Percentiles rank a stretch among this genome's conserved stretches.
These are phyloP conservation scores for Macrolepiota fuliginosa DNA, from an alignment of 768 basidiomycete species.

Conservation along the genomic window DNA sequence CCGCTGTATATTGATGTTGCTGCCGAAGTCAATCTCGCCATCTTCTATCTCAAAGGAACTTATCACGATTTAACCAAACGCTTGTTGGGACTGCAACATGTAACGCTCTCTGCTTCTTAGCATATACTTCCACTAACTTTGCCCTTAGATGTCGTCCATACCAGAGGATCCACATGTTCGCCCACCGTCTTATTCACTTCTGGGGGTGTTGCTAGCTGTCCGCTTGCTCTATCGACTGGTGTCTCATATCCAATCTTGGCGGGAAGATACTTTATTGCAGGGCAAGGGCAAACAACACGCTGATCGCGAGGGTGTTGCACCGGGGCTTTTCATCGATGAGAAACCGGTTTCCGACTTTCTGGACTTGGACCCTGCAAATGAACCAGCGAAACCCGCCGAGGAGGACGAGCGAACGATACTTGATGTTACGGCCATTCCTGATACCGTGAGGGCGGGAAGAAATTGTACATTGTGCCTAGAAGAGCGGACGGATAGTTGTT, in stretches of 20 bases:
- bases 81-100: slow-evolving; percentile 66
- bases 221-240: slow-evolving; percentile 64
- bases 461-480: slow-evolving; percentile 85
- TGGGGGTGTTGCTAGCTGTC: slow-evolving; percentile 69
- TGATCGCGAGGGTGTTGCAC: slow-evolving; percentile 17
- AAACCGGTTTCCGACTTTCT: slow-evolving; percentile 58
- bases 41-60: slow-evolving; percentile 78
- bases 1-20: slow-evolving; percentile 54
- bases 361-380: slow-evolving; percentile 49
- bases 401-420: slow-evolving; percentile 70
- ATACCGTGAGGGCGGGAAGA: slow-evolving; percentile 51
- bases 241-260: slow-evolving; percentile 35
- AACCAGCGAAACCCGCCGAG: slow-evolving; percentile 57
- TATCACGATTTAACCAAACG: slow-evolving; percentile 76
- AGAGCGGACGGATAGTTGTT: slow-evolving; percentile 76
- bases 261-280: slow-evolving; percentile 13
- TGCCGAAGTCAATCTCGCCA: slow-evolving; percentile 72
- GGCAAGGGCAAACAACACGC: slow-evolving; percentile 27
- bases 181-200: slow-evolving; percentile 84
- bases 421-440: slow-evolving; percentile 54
- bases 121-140: neutral
- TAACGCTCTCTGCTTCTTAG: slow-evolving; percentile 25
- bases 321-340: slow-evolving; percentile 54
- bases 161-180: slow-evolving; percentile 68
- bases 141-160: slow-evolving; percentile 63